Evolutionary conservation across 2,329 filamentous ascomycete genomes (phyloP).

Genomic region (Cladorrhinum sp.): DNA sequence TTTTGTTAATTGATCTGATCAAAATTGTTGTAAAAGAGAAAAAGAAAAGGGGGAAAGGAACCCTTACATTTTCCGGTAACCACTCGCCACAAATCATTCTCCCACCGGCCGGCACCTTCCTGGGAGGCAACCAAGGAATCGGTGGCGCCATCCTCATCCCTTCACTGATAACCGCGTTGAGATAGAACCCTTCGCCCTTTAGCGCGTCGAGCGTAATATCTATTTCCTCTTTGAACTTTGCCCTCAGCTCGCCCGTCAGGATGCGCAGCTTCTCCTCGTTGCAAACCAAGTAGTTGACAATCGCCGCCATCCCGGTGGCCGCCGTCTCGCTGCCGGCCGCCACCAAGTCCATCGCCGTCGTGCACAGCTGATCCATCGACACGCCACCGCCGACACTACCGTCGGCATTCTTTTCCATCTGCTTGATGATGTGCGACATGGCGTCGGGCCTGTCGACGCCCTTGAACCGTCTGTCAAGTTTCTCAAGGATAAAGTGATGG

Average conservation of each 20-base stretch:
- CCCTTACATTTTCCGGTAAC: slow-evolving; percentile 4
- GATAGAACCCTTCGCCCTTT: slow-evolving; percentile 27
- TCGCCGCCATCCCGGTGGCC: slow-evolving; percentile 41
- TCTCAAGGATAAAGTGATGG: slow-evolving; percentile 15
- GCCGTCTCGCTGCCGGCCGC: slow-evolving; percentile 50
- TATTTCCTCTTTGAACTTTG: slow-evolving; percentile 34
- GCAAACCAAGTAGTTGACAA: slow-evolving; percentile 38
- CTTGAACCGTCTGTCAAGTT: slow-evolving; percentile 16
- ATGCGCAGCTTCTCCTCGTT: slow-evolving; percentile 35
- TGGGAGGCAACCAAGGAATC: slow-evolving; percentile 26
- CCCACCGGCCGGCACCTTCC: slow-evolving; percentile 32
- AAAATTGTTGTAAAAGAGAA: neutral
- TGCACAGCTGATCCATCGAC: slow-evolving; percentile 14
- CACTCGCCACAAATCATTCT: slow-evolving; percentile 34
- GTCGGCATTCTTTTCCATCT: neutral
- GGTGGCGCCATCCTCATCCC: slow-evolving; percentile 34
- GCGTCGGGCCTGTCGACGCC: slow-evolving; percentile 17
- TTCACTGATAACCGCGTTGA: slow-evolving; percentile 36
- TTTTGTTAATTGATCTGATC: neutral
- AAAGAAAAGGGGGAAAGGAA: neutral
- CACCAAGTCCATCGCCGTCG: slow-evolving; percentile 30
- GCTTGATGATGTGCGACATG: slow-evolving; percentile 19
- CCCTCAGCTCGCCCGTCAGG: slow-evolving; percentile 40
- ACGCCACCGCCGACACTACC: too few species aligned
- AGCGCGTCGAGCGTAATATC: slow-evolving; percentile 30